Percentiles rank a stretch among this genome's conserved stretches.
phyloP scores from a whole-genome alignment of 768 basidiomycete species.

The Artomyces pyxidatus region DNA sequence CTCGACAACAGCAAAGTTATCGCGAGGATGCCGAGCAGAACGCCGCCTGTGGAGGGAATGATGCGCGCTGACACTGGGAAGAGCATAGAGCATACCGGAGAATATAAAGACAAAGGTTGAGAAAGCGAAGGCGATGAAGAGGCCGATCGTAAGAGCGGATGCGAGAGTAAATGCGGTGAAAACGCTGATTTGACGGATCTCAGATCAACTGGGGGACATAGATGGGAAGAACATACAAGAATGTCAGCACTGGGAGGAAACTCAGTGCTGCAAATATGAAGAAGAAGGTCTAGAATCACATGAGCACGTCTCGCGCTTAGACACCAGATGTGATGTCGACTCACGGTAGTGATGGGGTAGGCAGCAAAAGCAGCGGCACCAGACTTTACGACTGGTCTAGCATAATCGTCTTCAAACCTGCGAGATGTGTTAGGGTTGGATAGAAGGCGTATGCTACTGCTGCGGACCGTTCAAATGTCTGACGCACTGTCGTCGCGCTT shows the following conservation, averaged over 20 bases:
- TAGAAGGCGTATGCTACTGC: background rate
- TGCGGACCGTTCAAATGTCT: slow-evolving; percentile 3
- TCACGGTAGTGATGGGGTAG: slow-evolving; percentile 6
- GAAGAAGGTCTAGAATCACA: background rate
- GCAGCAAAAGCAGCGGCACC: background rate
- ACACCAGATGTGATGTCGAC: too few species aligned
- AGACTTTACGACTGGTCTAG: slow-evolving; percentile 3
- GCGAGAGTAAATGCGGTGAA: slow-evolving; percentile 6
- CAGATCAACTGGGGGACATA: background rate
- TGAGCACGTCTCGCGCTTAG: too few species aligned
- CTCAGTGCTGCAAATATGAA: slow-evolving; percentile 6
- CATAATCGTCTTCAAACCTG: slow-evolving; percentile 11
- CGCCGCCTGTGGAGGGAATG: slow-evolving; percentile 1
- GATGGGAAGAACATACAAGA: slow-evolving; percentile 6
- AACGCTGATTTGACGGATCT: background rate
- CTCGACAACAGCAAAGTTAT: slow-evolving; percentile 8
- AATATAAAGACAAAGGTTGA: slow-evolving; percentile 7
- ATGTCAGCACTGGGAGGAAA: slow-evolving; percentile 13
- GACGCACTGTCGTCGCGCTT: slow-evolving; percentile 7
- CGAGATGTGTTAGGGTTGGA: background rate
- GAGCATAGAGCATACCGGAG: background rate
- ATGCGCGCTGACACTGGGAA: background rate
- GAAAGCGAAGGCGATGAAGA: slow-evolving; percentile 9
- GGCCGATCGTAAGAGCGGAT: slow-evolving; percentile 1
- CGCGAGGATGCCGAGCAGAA: slow-evolving; percentile 7